A percentile compares a stretch with the other conserved stretches of the same genome.
Evolutionary conservation across 1,284 basidiomycete genomes (phyloP).

Genomic region (Neonothopanus nambi): DNA sequence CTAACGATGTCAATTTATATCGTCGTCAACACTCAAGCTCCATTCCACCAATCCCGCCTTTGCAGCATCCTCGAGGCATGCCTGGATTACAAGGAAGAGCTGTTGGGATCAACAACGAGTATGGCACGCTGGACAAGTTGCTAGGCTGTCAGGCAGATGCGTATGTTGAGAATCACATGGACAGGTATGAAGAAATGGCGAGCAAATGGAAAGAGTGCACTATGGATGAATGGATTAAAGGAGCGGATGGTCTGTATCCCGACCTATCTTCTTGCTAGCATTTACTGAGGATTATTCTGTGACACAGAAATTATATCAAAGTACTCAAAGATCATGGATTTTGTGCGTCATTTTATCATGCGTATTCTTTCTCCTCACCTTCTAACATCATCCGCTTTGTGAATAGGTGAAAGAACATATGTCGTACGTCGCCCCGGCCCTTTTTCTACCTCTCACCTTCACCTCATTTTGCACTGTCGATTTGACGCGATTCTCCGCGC

Average conservation of each 20-base stretch:
- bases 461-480: not conserved
- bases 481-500: not conserved
- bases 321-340: slow-evolving; percentile 36
- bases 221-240: slow-evolving; percentile 39
- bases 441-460: not conserved
- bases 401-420: slow-evolving; percentile 36
- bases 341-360: slow-evolving; percentile 27
- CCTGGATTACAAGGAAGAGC: not conserved
- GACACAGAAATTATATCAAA: slow-evolving; percentile 31
- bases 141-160: slow-evolving; percentile 34
- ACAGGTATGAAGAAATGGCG: slow-evolving; percentile 32
- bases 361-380: not conserved
- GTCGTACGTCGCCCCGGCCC: slow-evolving; percentile 26
- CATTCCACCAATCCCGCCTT: not conserved
- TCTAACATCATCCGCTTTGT: not conserved
- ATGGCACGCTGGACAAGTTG: slow-evolving; percentile 28
- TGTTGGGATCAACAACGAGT: not conserved
- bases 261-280: not conserved
- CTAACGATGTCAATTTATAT: too few species aligned
- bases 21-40: not conserved
- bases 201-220: slow-evolving; percentile 36
- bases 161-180: slow-evolving; percentile 32
- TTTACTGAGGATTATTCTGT: not conserved
- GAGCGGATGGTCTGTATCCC: slow-evolving; percentile 33
- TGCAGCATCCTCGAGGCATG: not conserved